Conservation (phyloP, 2,329 filamentous ascomycete species). For the Diaporthe sp. region DNA sequence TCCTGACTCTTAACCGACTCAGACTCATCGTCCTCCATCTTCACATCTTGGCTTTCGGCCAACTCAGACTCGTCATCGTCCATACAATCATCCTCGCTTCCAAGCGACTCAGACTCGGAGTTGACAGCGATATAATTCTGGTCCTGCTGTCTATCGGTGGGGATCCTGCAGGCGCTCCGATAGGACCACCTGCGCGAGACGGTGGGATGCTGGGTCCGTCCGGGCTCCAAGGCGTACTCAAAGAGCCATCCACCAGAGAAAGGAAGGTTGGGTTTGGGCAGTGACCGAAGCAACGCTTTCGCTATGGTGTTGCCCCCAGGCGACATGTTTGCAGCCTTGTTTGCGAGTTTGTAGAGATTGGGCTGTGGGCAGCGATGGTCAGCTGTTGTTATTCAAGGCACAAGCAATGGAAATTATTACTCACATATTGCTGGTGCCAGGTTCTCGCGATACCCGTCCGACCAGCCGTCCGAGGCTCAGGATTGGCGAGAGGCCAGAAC, state of each 20-base stretch:
- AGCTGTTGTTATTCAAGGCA: neutral
- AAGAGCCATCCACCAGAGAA: slow-evolving; percentile 28
- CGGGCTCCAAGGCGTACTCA: slow-evolving; percentile 7
- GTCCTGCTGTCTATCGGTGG: neutral
- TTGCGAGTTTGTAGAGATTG: slow-evolving; percentile 7
- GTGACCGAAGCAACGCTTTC: neutral
- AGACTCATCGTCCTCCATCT: neutral
- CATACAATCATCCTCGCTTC: neutral
- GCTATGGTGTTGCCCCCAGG: neutral
- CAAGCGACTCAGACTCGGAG: neutral
- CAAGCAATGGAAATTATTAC: neutral
- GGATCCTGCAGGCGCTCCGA: slow-evolving; percentile 18
- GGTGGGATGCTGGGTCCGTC: neutral
- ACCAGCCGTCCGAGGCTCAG: neutral
- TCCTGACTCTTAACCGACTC: neutral
- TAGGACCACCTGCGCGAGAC: slow-evolving; percentile 29
- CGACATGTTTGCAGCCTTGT: neutral
- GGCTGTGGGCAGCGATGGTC: neutral
- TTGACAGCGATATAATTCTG: neutral
- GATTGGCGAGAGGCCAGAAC: slow-evolving; percentile 25
- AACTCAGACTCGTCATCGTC: neutral
- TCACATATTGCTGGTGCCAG: slow-evolving; percentile 31
- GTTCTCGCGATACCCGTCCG: neutral
- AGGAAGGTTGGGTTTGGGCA: neutral
- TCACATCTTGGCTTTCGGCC: neutral